Evolutionary conservation across 805 yeast genomes (phyloP), one percentile per base, ranked within the genome.

Genomic region (Geotrichum ghanense): DNA sequence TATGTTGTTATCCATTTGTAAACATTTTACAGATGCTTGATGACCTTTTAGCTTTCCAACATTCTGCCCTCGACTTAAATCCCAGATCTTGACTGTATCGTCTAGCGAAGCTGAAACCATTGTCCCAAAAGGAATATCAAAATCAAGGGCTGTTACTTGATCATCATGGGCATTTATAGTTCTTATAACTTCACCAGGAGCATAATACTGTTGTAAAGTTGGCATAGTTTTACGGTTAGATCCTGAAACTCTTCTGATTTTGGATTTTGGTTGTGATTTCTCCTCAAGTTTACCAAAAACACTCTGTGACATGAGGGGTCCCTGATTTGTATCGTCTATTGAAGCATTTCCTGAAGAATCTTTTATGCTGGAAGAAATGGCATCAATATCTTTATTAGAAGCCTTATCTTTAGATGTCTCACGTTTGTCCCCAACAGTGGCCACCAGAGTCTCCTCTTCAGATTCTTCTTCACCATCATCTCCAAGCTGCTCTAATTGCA

Each of bases 11-110:
- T 75, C 73, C 69, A 79, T 68, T 54, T 78, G 80, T 62, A 82
- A 63, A 53, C 83, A 77, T 42, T 66, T 67, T 3, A 82, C 81
- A 4, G 76, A 64, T 0, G 83, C 76, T 12, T 59, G 48, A 56
- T 83, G 90, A 17, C 88, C 88, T 45, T 68, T 74, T 43, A 82
- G 65, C 25, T 67, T 56, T 1, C 79, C 79, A 22, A 66, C 56
- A 43, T 74, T 72, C 48, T 67, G 68, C 9, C 76, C 73, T 23
- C 74, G 69, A 34, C 81, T 74, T 54, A 83, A 62, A 66, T 88
- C 95, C 95, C 95, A 88, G 3, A 88, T 83, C 52, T 81, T 73
- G 2, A 87, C 81, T 0, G 83, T 76, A 58, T 81, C 84, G 59
- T 87, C 95, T 54, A 78, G 65, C 10, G 87, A 76, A 0, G 95